These are phyloP conservation scores for Podila horticola DNA, from an alignment of 192 early-diverging fungal genomes.

Conservation along the genomic window DNA sequence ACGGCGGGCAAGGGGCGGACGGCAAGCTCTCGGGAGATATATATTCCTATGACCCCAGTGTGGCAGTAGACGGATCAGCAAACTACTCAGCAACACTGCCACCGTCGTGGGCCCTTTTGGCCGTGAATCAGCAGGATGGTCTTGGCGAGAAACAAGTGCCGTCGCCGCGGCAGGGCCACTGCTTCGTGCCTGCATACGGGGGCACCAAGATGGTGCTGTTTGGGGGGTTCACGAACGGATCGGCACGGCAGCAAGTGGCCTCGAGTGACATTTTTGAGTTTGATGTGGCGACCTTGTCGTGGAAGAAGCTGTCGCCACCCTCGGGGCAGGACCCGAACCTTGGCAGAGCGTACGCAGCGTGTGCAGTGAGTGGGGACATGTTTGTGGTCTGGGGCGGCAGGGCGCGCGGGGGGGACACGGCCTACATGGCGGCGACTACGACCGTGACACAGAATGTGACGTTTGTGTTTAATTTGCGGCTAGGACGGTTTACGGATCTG, in stretches of 20 bases:
- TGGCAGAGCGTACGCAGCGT: neutral
- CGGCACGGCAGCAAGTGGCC: too few species aligned
- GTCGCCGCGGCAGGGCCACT: neutral
- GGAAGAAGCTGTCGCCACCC: neutral
- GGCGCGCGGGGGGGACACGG: neutral
- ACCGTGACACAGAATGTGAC: neutral
- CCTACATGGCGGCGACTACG: neutral
- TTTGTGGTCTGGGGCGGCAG: neutral
- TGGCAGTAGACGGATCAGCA: neutral
- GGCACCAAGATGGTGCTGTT: neutral
- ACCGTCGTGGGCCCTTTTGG: neutral
- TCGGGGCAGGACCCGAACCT: neutral
- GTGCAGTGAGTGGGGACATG: neutral
- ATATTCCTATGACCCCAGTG: neutral
- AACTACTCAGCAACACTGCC: neutral
- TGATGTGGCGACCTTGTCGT: neutral
- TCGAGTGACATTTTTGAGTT: neutral
- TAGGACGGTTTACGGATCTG: neutral
- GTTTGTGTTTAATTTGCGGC: neutral
- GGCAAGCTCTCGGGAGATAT: neutral
- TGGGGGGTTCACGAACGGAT: neutral
- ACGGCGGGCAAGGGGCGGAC: neutral
- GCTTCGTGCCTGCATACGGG: neutral
- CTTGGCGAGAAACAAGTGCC: neutral
- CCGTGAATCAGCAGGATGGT: neutral